Evolutionary conservation across 2,329 filamentous ascomycete species (phyloP).

Genomic region (Aspergillus sp.): DNA sequence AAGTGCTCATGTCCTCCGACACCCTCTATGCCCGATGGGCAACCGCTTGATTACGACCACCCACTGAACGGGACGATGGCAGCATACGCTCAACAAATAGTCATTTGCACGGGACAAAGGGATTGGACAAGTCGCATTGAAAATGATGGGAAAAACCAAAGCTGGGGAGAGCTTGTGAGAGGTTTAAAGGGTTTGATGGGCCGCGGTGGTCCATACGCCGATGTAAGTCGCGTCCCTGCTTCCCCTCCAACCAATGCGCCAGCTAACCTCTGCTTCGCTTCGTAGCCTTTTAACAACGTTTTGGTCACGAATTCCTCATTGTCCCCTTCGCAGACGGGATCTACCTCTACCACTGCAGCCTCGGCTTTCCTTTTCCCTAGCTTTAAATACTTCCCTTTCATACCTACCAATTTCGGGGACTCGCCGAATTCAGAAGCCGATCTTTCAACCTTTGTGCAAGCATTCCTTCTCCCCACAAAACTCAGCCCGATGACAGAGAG

Average conservation of each 20-base stretch:
- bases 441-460: constrained; percentile 47
- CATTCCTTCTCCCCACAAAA: constrained; percentile 40
- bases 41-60: constrained; percentile 72
- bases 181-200: constrained; percentile 69
- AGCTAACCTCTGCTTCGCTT: constrained; percentile 11
- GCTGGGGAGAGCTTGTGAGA: constrained; percentile 53
- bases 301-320: constrained; percentile 77
- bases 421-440: constrained; percentile 15
- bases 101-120: constrained; percentile 75
- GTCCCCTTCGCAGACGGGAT: constrained; percentile 50
- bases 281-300: constrained; percentile 78
- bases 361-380: constrained; percentile 78
- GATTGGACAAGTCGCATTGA: constrained; percentile 87
- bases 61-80: constrained; percentile 75
- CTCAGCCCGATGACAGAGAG: constrained; percentile 35
- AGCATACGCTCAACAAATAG: constrained; percentile 75
- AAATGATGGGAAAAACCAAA: constrained; percentile 63
- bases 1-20: constrained; percentile 74
- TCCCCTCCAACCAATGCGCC: neutral
- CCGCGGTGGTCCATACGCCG: constrained; percentile 63
- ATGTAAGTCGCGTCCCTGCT: constrained; percentile 47
- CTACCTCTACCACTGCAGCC: constrained; percentile 22
- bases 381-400: constrained; percentile 75
- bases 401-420: constrained; percentile 63
- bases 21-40: constrained; percentile 65